phyloP scores from a whole-genome alignment of 805 yeast genomes.

The Yarrowia sp. region DNA sequence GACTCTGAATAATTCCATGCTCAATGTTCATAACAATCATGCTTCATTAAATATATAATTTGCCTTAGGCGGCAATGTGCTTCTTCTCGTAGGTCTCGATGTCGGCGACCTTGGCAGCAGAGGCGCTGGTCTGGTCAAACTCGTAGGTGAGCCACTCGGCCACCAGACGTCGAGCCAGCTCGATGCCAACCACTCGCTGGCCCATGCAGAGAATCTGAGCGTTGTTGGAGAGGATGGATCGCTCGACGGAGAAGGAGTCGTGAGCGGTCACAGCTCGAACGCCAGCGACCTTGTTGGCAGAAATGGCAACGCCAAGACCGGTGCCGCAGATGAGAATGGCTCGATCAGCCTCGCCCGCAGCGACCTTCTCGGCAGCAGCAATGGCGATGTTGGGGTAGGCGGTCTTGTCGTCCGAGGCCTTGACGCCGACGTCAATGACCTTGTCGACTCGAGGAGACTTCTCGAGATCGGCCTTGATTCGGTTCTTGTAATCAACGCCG shows the following conservation, averaged over 20 bases:
- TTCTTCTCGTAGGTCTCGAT: constrained; percentile 37
- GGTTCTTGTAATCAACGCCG: constrained; percentile 46
- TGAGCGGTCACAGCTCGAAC: constrained; percentile 51
- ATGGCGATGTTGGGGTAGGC: constrained; percentile 48
- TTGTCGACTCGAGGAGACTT: constrained; percentile 37
- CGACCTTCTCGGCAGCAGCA: constrained; percentile 45
- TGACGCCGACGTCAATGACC: constrained; percentile 46
- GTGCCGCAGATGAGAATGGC: constrained; percentile 50
- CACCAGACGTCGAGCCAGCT: constrained; percentile 46
- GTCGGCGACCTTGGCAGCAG: constrained; percentile 45
- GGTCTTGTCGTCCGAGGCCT: constrained; percentile 38
- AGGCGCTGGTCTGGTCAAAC: constrained; percentile 44
- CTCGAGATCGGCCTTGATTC: constrained; percentile 41
- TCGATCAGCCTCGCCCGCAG: constrained; percentile 45
- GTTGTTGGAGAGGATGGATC: constrained; percentile 46
- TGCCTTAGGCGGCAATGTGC: constrained; percentile 4
- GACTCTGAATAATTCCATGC: too few relatives aligned
- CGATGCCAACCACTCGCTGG: constrained; percentile 47
- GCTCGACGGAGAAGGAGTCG: constrained; percentile 48
- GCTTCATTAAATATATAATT: background rate
- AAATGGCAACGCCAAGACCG: constrained; percentile 50
- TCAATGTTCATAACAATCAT: background rate
- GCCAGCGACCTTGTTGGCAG: constrained; percentile 49
- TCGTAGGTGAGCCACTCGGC: constrained; percentile 47
- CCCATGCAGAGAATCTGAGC: constrained; percentile 51